Evolutionary conservation across 345 rosid genomes (phyloP).

Genomic region (Populus davidiana): DNA sequence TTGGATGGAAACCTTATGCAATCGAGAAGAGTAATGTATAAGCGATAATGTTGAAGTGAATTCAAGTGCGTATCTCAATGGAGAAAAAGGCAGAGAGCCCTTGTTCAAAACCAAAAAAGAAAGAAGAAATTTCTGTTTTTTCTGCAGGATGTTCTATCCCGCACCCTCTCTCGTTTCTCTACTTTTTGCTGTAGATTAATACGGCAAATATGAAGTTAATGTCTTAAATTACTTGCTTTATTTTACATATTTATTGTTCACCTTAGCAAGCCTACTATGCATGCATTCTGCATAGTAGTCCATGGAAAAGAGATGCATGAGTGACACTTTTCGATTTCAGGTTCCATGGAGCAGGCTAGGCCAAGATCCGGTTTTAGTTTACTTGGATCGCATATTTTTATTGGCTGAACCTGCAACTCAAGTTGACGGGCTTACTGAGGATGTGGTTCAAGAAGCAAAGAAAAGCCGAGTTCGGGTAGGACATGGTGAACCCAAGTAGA

Average conservation of each 20-base stretch:
- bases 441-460: slow-evolving; percentile 87
- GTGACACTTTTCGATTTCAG: slow-evolving; percentile 37
- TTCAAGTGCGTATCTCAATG: too few relatives aligned
- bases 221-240: too few relatives aligned
- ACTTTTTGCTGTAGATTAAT: background rate
- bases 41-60: too few relatives aligned
- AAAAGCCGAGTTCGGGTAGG: slow-evolving; percentile 79
- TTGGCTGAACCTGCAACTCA: slow-evolving; percentile 84
- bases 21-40: too few relatives aligned
- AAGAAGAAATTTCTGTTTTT: too few relatives aligned
- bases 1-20: too few relatives aligned
- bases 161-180: background rate
- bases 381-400: slow-evolving; percentile 79
- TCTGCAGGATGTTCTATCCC: too few relatives aligned
- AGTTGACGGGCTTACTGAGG: slow-evolving; percentile 76
- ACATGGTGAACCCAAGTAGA: slow-evolving; percentile 19
- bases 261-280: background rate
- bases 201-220: too few relatives aligned
- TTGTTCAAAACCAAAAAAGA: too few relatives aligned
- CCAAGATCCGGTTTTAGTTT: slow-evolving; percentile 92
- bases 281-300: background rate
- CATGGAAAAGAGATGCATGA: background rate
- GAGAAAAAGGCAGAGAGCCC: too few relatives aligned
- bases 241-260: background rate
- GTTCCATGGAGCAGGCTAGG: slow-evolving; percentile 99